Evolutionary conservation across 257 asterid genomes (phyloP).

Genomic region (Capsicum baccatum): DNA sequence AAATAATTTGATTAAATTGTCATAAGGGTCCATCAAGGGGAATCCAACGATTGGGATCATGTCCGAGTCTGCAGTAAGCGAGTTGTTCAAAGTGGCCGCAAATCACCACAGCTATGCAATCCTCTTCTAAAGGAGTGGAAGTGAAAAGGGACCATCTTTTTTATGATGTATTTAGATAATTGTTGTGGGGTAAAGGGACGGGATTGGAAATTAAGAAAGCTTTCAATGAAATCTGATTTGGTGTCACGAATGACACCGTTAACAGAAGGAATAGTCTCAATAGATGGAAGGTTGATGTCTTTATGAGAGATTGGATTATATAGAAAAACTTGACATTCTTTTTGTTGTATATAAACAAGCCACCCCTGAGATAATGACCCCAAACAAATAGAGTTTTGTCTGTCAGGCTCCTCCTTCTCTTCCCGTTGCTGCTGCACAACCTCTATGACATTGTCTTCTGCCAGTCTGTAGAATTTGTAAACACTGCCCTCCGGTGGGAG

Average conservation of each 20-base stretch:
- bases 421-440: no score
- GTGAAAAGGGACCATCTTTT: not conserved
- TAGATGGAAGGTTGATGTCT: not conserved
- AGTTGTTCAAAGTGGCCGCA: not conserved
- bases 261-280: not conserved
- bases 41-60: not conserved
- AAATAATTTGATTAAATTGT: not conserved
- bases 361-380: not conserved
- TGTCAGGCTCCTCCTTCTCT: no score
- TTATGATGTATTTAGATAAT: not conserved
- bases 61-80: not conserved
- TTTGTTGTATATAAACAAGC: not conserved
- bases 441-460: no score
- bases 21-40: not conserved
- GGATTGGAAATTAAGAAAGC: not conserved
- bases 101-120: not conserved
- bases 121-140: not conserved
- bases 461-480: no score
- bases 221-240: not conserved
- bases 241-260: not conserved
- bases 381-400: no score
- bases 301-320: no score
- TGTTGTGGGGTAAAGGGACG: not conserved
- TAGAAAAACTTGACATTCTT: not conserved
- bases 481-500: no score